Evolutionary conservation across 768 basidiomycete genomes (phyloP), one percentile per base, ranked within the genome.

Genomic region (Trametes maxima): DNA sequence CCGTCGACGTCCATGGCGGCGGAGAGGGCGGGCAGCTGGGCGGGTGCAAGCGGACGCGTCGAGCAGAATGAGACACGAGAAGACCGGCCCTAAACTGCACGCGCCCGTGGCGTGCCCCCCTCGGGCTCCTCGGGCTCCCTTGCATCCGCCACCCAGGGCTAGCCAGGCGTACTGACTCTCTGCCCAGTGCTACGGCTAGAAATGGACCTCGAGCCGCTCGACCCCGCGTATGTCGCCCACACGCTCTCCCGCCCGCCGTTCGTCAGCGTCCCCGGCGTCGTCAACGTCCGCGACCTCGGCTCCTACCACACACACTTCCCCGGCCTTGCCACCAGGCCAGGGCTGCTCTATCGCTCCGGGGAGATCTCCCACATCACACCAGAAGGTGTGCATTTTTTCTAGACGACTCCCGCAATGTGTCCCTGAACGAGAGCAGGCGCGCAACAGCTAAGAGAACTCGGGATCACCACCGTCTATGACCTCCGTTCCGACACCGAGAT

Each of bases 401-500:
- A 10, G 1, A 19, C 12, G 3, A 2, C 16, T 45, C 3, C 5
- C 33, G 14, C 2, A 21, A n/a, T 21, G 7, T n/a, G 24, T 21
- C 21, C 13, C 46, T 50, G 22, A 47, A 0, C 2, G 43, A 3
- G 22, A 39, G 40, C 63, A 91, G 90, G 91, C 51, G 82, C 82
- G 68, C 73, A 71, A 16, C 80, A 81, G 62, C 73, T 93, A 57
- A 81, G 71, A 60, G 75, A 80, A 12, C 79, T 93, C 16, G 88
- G 88, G 5, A 80, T 94, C 57, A 77, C 82, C 6, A 85, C 79
- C 64, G 79, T 91, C 57, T 92, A 87, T 70, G 92, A 93, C 76
- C 77, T 93, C 43, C 82, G 92, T 67, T 92, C 90, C 8, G 88
- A 91, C 69, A 86, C 84, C 5, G 92, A 94, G 75, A 89, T 91